Evolutionary conservation across 768 basidiomycete genomes (phyloP).

Genomic region (Xerocomellus dryophilus): DNA sequence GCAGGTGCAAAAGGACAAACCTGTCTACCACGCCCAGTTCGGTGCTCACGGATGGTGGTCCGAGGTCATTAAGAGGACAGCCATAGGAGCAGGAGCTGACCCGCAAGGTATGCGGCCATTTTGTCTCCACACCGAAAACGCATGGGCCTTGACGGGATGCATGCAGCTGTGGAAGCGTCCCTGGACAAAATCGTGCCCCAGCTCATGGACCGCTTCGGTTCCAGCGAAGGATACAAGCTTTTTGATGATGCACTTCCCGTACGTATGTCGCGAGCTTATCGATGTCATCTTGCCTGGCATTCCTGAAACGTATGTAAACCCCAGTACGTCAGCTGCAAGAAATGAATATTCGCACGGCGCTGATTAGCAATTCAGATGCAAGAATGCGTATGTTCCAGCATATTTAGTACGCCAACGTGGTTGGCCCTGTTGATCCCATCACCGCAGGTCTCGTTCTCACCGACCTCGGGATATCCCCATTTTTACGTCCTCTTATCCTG

Average conservation of each 20-base stretch:
- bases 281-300: background rate
- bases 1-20: conserved; percentile 55
- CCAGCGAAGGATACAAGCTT: conserved; percentile 62
- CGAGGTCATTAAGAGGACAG: conserved; percentile 73
- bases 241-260: conserved; percentile 55
- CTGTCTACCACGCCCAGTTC: conserved; percentile 46
- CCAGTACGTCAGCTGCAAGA: conserved; percentile 47
- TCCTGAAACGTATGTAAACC: background rate
- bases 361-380: conserved; percentile 71
- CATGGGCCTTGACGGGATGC: conserved; percentile 16
- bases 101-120: conserved; percentile 40
- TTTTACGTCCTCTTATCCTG: conserved; percentile 55
- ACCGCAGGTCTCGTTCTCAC: conserved; percentile 47
- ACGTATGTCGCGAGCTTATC: conserved; percentile 25
- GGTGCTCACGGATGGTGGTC: conserved; percentile 68
- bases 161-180: conserved; percentile 50
- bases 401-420: background rate
- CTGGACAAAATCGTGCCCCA: conserved; percentile 54
- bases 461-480: conserved; percentile 54
- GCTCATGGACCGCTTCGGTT: conserved; percentile 69
- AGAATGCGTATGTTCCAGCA: conserved; percentile 55
- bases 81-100: conserved; percentile 71
- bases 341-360: conserved; percentile 48
- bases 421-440: background rate
- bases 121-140: conserved; percentile 19